These are phyloP conservation scores for Imleria badia DNA, from an alignment of 768 basidiomycete species.

Conservation along the genomic window DNA sequence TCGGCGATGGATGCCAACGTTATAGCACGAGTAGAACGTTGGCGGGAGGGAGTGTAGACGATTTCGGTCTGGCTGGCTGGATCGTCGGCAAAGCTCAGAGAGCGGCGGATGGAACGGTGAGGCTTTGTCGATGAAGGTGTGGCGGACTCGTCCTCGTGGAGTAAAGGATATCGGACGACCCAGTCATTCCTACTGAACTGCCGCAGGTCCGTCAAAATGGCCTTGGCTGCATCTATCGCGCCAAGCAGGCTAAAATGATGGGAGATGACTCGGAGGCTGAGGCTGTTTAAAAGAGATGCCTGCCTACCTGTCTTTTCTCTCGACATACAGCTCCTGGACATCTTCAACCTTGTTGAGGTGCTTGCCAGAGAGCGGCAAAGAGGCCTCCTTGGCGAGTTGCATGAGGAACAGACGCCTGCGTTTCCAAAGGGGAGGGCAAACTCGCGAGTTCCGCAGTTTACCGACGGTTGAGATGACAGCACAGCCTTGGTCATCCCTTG, in stretches of 20 bases:
- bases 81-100: conserved; percentile 85
- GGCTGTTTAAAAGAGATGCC: not conserved
- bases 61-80: conserved; percentile 68
- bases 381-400: conserved; percentile 13
- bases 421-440: not conserved
- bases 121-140: conserved; percentile 27
- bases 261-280: not conserved
- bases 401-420: conserved; percentile 13
- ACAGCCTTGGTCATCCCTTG: conserved; percentile 7
- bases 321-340: conserved; percentile 73
- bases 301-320: conserved; percentile 72
- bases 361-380: conserved; percentile 17
- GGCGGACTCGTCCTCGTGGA: conserved; percentile 43
- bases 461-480: not conserved
- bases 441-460: not conserved
- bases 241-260: conserved; percentile 47
- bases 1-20: conserved; percentile 57
- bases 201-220: conserved; percentile 67
- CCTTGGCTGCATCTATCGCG: conserved; percentile 73
- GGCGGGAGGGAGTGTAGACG: conserved; percentile 49
- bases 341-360: conserved; percentile 61
- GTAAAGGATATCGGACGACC: conserved; percentile 85
- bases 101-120: conserved; percentile 55
- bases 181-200: conserved; percentile 84
- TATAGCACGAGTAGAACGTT: conserved; percentile 54